These are phyloP conservation scores for Irpex lacteus DNA, from an alignment of 1,284 basidiomycete species.

Conservation along the genomic window DNA sequence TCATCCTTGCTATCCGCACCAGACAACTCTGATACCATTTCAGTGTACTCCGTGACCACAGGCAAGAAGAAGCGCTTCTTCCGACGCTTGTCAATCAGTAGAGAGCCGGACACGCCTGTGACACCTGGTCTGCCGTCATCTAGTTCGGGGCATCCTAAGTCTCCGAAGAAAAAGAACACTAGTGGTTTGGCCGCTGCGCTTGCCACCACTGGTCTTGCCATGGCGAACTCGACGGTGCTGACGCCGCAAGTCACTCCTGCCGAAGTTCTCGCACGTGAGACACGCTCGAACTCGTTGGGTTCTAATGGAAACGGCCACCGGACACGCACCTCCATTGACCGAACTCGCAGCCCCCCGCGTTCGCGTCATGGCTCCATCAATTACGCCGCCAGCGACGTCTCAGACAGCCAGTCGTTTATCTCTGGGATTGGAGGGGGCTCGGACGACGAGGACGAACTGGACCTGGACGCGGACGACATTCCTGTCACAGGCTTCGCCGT, in stretches of 20 bases:
- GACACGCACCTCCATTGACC: conserved; percentile 16
- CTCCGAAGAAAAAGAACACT: conserved; percentile 28
- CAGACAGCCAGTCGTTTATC: conserved; percentile 29
- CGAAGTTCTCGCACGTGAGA: conserved; percentile 32
- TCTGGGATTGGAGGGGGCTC: conserved; percentile 26
- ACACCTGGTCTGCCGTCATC: conserved; percentile 28
- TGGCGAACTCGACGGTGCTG: conserved; percentile 56
- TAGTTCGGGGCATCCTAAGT: conserved; percentile 15
- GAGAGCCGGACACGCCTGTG: conserved; percentile 14
- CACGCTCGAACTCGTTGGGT: conserved; percentile 16
- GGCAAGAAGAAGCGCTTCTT: conserved; percentile 32
- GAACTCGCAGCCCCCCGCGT: conserved; percentile 16
- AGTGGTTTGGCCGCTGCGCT: conserved; percentile 58
- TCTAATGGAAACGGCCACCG: conserved; percentile 20
- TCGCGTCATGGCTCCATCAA: conserved; percentile 26
- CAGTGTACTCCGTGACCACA: conserved; percentile 34
- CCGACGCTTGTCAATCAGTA: conserved; percentile 22
- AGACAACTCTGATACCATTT: conserved; percentile 40
- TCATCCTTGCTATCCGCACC: conserved; percentile 22
- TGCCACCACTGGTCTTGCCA: conserved; percentile 62
- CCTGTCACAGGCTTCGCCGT: conserved; percentile 94
- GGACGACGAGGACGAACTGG: conserved; percentile 43
- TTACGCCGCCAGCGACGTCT: conserved; percentile 27
- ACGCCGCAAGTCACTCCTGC: conserved; percentile 38
- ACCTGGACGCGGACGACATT: conserved; percentile 66